These are phyloP conservation scores for Agroathelia rolfsii DNA, from an alignment of 1,284 basidiomycete species.

Conservation along the genomic window DNA sequence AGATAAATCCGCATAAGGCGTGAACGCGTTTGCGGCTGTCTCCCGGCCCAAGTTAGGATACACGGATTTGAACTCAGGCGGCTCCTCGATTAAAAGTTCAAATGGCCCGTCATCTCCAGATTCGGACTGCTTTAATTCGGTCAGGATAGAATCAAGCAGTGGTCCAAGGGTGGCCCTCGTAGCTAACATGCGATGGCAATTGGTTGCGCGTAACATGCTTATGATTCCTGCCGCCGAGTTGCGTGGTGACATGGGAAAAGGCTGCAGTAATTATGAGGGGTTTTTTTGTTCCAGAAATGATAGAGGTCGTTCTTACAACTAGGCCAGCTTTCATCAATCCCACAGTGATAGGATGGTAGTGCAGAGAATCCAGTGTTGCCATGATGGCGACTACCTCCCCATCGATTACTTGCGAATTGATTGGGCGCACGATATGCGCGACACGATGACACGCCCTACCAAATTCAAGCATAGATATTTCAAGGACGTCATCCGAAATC, in stretches of 20 bases:
- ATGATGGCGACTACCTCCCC: constrained; percentile 19
- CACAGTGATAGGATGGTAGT: constrained; percentile 21
- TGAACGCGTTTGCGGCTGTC: constrained; percentile 13
- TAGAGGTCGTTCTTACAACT: constrained; percentile 23
- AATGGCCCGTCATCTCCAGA: constrained; percentile 9
- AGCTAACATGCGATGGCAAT: constrained; percentile 16
- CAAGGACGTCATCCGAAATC: constrained; percentile 5
- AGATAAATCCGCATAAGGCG: constrained; percentile 15
- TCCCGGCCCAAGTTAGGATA: constrained; percentile 23
- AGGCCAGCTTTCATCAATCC: constrained; percentile 22
- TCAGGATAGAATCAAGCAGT: constrained; percentile 12
- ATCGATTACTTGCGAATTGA: constrained; percentile 9
- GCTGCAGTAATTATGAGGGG: constrained; percentile 16
- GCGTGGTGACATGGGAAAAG: constrained; percentile 23
- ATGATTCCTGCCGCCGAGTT: constrained; percentile 18
- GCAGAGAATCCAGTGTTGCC: constrained; percentile 19
- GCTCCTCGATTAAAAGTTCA: constrained; percentile 14
- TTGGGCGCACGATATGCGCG: constrained; percentile 18
- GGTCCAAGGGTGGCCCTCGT: constrained; percentile 14
- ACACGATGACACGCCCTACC: constrained; percentile 20
- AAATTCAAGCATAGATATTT: constrained; percentile 22
- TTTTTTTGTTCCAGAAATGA: no score
- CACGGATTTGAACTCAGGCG: constrained; percentile 14
- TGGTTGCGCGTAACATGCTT: constrained; percentile 15
- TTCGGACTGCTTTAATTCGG: constrained; percentile 10